A percentile compares a stretch with the other conserved stretches of the same genome.
Conservation (phyloP, 2,329 filamentous ascomycete species). For the Fusarium sp. region DNA sequence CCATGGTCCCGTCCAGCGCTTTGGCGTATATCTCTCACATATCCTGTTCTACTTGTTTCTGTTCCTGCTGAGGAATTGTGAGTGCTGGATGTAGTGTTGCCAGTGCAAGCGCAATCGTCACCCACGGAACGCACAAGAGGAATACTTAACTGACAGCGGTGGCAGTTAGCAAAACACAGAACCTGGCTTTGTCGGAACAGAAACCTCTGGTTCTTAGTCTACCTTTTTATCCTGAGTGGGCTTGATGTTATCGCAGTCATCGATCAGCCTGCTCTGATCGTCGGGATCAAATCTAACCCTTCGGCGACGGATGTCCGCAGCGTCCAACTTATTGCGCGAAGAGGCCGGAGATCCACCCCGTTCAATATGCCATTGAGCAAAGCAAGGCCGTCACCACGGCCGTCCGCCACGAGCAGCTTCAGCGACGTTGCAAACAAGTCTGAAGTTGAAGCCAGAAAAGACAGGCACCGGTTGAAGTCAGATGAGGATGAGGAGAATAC, state of each 20-base stretch:
- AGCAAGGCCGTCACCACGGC: slow-evolving; percentile 34
- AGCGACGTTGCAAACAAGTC: slow-evolving; percentile 26
- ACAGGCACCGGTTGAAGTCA: slow-evolving; percentile 6
- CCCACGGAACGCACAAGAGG: slow-evolving; percentile 7
- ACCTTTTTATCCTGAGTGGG: slow-evolving; percentile 12
- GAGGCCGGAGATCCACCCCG: background rate
- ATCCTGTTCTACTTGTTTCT: background rate
- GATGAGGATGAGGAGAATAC: slow-evolving; percentile 30
- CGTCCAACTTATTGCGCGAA: slow-evolving; percentile 12
- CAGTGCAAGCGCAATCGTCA: slow-evolving; percentile 11
- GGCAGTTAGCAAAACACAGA: slow-evolving; percentile 26
- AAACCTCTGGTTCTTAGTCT: background rate
- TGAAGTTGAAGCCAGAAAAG: slow-evolving; percentile 13
- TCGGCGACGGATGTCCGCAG: slow-evolving; percentile 31
- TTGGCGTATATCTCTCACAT: slow-evolving; percentile 10
- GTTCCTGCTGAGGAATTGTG: background rate
- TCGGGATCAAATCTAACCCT: slow-evolving; percentile 18
- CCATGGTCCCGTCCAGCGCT: slow-evolving; percentile 16
- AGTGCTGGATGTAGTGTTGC: slow-evolving; percentile 11
- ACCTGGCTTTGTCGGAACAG: slow-evolving; percentile 16
- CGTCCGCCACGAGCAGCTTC: slow-evolving; percentile 23
- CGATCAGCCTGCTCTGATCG: slow-evolving; percentile 9
- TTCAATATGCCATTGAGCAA: slow-evolving; percentile 43
- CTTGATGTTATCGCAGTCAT: slow-evolving; percentile 6
- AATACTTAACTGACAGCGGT: slow-evolving; percentile 37